These are phyloP conservation scores for Syncephalastrum monosporum DNA, from an alignment of 371 early-diverging fungal genomes.

Conservation along the genomic window DNA sequence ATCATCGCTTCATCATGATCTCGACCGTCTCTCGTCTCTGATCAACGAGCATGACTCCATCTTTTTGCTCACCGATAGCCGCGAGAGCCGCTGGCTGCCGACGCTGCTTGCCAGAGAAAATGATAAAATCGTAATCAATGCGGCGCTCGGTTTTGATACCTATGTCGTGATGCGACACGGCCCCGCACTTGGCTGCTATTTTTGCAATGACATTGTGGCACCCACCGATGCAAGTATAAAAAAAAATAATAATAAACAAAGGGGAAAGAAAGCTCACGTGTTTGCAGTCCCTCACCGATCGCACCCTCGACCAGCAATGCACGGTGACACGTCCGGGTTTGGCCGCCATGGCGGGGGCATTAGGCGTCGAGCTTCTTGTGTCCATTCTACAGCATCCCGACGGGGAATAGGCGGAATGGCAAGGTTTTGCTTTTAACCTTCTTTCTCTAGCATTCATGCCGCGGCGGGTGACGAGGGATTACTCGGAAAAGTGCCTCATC, in stretches of 20 bases:
- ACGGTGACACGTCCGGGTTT: constrained; percentile 96
- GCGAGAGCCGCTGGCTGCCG: constrained; percentile 96
- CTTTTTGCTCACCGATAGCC: constrained; percentile 90
- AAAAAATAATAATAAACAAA: constrained; percentile 4
- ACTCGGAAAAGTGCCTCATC: constrained; percentile 86
- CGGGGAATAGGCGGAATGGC: constrained; percentile 50
- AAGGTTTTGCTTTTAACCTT: constrained; percentile 7
- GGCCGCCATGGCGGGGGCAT: constrained; percentile 82
- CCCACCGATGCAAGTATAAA: constrained; percentile 76
- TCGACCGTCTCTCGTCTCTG: constrained; percentile 56
- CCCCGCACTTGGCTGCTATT: constrained; percentile 87
- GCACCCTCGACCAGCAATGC: constrained; percentile 96
- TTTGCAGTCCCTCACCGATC: constrained; percentile 80
- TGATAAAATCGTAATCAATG: constrained; percentile 82
- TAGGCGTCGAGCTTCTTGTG: constrained; percentile 89
- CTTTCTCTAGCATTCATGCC: constrained; percentile 28
- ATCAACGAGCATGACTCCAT: constrained; percentile 80
- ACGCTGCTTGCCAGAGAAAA: constrained; percentile 73
- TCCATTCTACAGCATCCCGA: constrained; percentile 82
- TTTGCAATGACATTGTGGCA: constrained; percentile 94
- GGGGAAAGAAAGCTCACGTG: background rate
- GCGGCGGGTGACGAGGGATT: constrained; percentile 27
- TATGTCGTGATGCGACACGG: constrained; percentile 98
- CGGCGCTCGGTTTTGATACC: constrained; percentile 95
- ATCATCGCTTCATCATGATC: constrained; percentile 47